Base-by-base conservation (phyloP, 1,139 yeast species). In the Pichia sp. region DNA sequence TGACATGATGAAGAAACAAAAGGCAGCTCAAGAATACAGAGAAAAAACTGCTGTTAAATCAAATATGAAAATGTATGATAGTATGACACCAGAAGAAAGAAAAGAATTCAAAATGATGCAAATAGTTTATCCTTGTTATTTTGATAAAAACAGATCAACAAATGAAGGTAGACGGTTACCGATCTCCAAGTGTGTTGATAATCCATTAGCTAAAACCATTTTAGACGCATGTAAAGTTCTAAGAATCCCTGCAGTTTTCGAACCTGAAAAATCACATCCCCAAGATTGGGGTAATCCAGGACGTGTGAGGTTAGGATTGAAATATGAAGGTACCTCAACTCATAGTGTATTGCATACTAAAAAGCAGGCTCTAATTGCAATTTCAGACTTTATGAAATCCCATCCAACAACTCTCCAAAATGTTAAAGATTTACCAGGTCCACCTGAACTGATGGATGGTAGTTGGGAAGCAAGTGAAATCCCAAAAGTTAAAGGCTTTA, bases 221-320 rank as follows among this genome's bases (percentile, higher is more conserved):
- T 76, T 85, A 32, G 95, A 87, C 66, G 86, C 77, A 32, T 77
- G 76, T 56, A 68, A 68, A 52, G 66, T 56, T 59, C 70, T 70
- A 56, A 61, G 77, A 56, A 63, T 81, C 48, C 85, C 76, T 0
- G 73, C 85, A 27, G 71, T 82, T 47, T 72, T 80, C 53, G 92
- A 85, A 66, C 80, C 92, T 54, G 88, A 85, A 53, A 92, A 89
- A 68, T 69, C 85, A 4, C 98, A 92, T 67, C 98, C 98, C 12
- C 96, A 89, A 64, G 98, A 92, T 68, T 92, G 85, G 76, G 96
- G 97, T 53, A 92, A 92, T 63, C 95, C 97, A 1, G 98, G 98
- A 15, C 76, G 97, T 59, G 92, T 92, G 36, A 77, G 96, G 57
- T 85, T 89, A 22, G 69, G 80, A 43, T 58, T 85, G 38, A 82